Percentiles rank a stretch among this genome's conserved stretches.
phyloP scores from a whole-genome alignment of 176 grass and related monocot genomes.

The Carex myosuroides region DNA sequence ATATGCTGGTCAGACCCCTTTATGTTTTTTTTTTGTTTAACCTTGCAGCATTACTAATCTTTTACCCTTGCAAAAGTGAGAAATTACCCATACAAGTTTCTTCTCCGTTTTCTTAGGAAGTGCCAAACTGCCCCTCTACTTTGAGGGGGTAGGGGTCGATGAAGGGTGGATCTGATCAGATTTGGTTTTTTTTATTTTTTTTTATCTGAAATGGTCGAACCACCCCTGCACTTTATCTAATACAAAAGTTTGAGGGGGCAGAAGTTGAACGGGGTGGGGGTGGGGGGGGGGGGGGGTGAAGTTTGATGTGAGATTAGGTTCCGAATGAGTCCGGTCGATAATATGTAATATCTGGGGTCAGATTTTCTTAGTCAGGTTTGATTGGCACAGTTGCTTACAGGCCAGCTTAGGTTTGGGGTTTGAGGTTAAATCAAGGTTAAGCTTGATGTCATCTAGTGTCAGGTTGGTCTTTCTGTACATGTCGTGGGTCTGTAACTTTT shows the following conservation, averaged over 20 bases:
- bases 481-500: background rate
- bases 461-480: background rate
- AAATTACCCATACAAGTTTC: background rate
- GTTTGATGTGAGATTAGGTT: too few species aligned
- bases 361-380: too few species aligned
- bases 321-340: too few species aligned
- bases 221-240: background rate
- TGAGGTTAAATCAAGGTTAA: too few species aligned
- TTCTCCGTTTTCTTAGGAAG: background rate
- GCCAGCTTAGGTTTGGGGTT: too few species aligned
- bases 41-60: background rate
- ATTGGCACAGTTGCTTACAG: too few species aligned
- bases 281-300: background rate
- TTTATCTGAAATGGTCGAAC: background rate
- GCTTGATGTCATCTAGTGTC: background rate
- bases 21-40: constrained; percentile 5
- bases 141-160: background rate
- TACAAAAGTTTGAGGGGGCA: background rate
- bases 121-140: background rate
- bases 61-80: background rate
- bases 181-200: background rate
- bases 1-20: constrained; percentile 73
- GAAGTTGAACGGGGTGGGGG: background rate
- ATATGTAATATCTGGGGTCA: too few species aligned
- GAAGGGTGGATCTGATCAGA: background rate